Percentiles rank a stretch among this genome's conserved stretches.
phyloP scores from a whole-genome alignment of 73 alveolate species.

The Tetrahymena thermophila region DNA sequence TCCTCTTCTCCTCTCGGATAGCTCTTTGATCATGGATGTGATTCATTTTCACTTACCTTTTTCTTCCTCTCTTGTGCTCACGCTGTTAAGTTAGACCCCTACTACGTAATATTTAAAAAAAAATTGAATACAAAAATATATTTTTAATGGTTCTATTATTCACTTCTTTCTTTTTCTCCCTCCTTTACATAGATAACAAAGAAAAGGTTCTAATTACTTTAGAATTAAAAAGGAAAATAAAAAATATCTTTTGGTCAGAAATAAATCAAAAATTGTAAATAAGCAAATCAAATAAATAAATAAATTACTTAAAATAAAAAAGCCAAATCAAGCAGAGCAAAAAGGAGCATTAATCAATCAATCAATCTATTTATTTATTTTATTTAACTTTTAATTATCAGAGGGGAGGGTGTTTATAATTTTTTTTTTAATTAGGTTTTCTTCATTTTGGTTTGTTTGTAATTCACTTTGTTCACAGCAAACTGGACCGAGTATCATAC shows the following conservation, averaged over 20 bases:
- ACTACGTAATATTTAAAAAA: not conserved
- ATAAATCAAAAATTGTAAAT: not conserved
- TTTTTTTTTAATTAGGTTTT: slow-evolving; percentile 4
- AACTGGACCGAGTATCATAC: slow-evolving; percentile 29
- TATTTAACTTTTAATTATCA: not conserved
- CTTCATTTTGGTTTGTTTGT: slow-evolving; percentile 2
- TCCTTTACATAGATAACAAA: not conserved
- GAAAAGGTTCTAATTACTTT: not conserved
- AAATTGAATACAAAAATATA: not conserved
- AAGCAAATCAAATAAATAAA: not conserved
- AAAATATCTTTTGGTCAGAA: not conserved
- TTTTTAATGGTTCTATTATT: not conserved
- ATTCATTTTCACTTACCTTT: slow-evolving; percentile 26
- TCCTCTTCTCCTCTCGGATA: slow-evolving; percentile 91
- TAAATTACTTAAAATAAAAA: not conserved
- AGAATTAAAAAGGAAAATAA: not conserved
- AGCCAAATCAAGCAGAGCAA: not conserved
- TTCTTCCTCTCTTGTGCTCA: slow-evolving; percentile 20
- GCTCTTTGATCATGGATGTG: slow-evolving; percentile 82
- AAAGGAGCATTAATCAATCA: not conserved
- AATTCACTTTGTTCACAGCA: slow-evolving; percentile 13
- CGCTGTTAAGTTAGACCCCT: slow-evolving; percentile 17
- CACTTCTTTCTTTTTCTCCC: not conserved
- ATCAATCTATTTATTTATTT: not conserved
- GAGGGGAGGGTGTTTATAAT: not conserved